Conservation (phyloP, 2,329 filamentous ascomycete species). For the Periconia sp. region DNA sequence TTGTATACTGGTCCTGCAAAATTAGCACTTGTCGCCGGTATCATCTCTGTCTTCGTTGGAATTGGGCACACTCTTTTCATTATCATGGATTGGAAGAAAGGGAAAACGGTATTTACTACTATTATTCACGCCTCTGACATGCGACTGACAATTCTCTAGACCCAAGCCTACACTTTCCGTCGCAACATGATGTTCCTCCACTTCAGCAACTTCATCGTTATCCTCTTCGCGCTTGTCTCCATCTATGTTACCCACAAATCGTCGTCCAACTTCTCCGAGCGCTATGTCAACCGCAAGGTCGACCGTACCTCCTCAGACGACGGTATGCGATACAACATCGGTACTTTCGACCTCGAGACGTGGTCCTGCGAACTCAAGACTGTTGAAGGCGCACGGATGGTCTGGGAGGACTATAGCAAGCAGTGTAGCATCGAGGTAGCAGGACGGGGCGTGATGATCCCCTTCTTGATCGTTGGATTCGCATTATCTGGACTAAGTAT, state of each 20-base stretch:
- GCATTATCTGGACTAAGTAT: conserved; percentile 24
- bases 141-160: conserved; percentile 21
- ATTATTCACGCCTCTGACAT: not conserved
- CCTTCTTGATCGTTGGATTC: conserved; percentile 31
- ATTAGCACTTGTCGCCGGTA: conserved; percentile 30
- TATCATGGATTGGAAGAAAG: conserved; percentile 30
- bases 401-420: conserved; percentile 30
- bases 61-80: conserved; percentile 30
- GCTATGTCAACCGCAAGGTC: conserved; percentile 32
- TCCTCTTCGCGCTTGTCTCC: conserved; percentile 39
- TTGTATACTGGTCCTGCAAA: conserved; percentile 36
- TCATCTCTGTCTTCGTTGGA: conserved; percentile 27
- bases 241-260: conserved; percentile 37
- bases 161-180: conserved; percentile 39
- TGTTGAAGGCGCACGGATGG: conserved; percentile 27
- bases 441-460: conserved; percentile 35
- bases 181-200: conserved; percentile 43
- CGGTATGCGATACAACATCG: conserved; percentile 36
- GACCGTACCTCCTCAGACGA: conserved; percentile 18
- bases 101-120: conserved; percentile 25
- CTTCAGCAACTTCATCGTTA: conserved; percentile 33
- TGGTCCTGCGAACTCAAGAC: conserved; percentile 40
- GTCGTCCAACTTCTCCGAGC: conserved; percentile 32
- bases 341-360: conserved; percentile 44
- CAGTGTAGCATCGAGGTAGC: conserved; percentile 39